Percentiles rank a stretch among this genome's conserved stretches.
Evolutionary conservation across 306 rosid species (phyloP).

Genomic region (Fagus crenata): DNA sequence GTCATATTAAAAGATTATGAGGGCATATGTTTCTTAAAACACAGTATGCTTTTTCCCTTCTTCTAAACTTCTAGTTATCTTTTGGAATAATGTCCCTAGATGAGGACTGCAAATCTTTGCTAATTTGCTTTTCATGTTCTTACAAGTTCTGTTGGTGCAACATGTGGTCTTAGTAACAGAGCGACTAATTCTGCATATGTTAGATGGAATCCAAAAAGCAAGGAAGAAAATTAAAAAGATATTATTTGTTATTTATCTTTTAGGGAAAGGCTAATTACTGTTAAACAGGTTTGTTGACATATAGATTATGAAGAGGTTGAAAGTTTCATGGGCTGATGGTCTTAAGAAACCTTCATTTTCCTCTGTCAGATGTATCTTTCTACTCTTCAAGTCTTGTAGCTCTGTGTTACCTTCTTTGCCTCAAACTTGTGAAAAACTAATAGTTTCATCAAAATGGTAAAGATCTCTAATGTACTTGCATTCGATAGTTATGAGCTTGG

Average conservation of each 20-base stretch:
- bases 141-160: background rate
- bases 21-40: background rate
- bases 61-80: background rate
- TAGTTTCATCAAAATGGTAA: background rate
- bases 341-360: background rate
- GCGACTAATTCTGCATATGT: too few relatives aligned
- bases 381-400: background rate
- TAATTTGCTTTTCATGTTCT: background rate
- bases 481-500: slow-evolving; percentile 78
- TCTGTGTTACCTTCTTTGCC: background rate
- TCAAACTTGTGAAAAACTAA: background rate
- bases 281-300: background rate
- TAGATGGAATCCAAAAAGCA: background rate
- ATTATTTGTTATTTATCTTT: too few relatives aligned
- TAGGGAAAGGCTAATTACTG: background rate
- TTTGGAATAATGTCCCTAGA: background rate
- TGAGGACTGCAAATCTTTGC: background rate
- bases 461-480: slow-evolving; percentile 22
- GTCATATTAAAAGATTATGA: background rate
- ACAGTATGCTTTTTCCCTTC: background rate
- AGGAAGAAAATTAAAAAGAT: background rate
- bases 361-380: background rate
- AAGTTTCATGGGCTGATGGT: background rate
- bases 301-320: background rate
- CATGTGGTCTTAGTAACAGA: background rate